Evolutionary conservation across 495 filamentous ascomycete species (phyloP), one percentile per base, ranked within the genome.

Genomic region (Penicillium psychrofluorescens): DNA sequence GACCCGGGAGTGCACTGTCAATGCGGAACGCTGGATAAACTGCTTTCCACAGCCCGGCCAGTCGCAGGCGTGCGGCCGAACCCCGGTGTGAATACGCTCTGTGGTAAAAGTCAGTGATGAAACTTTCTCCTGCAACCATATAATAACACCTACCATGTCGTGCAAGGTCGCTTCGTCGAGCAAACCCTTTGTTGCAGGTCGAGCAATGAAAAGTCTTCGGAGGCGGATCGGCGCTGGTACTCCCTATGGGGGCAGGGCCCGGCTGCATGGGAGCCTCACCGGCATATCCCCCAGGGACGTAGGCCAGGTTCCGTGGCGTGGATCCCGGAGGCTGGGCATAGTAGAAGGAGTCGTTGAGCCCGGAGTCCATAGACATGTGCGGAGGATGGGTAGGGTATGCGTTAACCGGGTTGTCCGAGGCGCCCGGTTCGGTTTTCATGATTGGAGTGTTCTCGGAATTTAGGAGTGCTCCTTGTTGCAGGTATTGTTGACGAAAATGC

Each of bases 21-120:
- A 72, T 8, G 92, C 92, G n/a, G 92, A 96, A 30, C 92, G 81
- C 57, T 98, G 92, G 50, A 98, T 98, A 61, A 98, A 98, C 56
- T 91, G 90, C 61, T 97, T 98, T 29, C 83, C 82, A 63, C 92
- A 98, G 12, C 83, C 84, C 33, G 85, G 85, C 61, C 80, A 85
- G 50, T 95, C 90, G 63, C 92, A 98, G 36, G 89, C 86, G 64
- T 98, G 92, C 31, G 92, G 92, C 32, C 94, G 75, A 35, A 90
- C 72, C 11, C 94, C 94, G 39, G 81, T 95, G 59, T 98, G 92
- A 45, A 98, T 98, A 11, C 92, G 84, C 66, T 98, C 92, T 97
- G 11, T 35, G 27, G 35, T 67, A 40, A 72, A 63, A 50, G 63
- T 54, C 45, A 49, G 36, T 16, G 15, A 15, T 36, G 2, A 3